Evolutionary conservation across 345 rosid genomes (phyloP), one percentile per base, ranked within the genome.

Genomic region (Psidium friedrichsthalianum): DNA sequence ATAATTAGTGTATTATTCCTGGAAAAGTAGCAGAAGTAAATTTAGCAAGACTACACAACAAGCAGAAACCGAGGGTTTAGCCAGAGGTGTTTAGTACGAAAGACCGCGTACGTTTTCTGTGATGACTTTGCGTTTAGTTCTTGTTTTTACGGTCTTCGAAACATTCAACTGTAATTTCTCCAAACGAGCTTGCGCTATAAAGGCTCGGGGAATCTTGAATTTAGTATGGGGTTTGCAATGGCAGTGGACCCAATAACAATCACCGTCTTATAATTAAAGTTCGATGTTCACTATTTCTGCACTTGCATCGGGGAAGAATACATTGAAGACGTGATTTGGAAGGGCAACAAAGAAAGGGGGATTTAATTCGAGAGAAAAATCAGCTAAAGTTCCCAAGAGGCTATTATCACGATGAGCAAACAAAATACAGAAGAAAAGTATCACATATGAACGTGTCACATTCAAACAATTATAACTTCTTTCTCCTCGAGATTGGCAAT

Each of bases 121-220:
- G 14, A 51, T 11, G 52, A 11, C 4, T 51, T 51, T 11, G 52
- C 1, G 52, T 51, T 51, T 51, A 51, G 14, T 3, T 51, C 40
- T 59, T 59, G 29, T 61, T 36, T 29, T 44, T 6, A 44, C 5
- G 0, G 5, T 61, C 74, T 25, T 56, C 25, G 3, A 56, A 56
- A 7, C 24, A 2, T 56, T 27, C n/a, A 25, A n/a, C 74, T 27
- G 6, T 0, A 59, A 59, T 59, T 27, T 27, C 18, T 27, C 74
- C 1, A 61, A 14, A 27, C 21, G 21, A 27, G 40, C 74, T 61
- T 61, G 7, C 1, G 40, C n/a, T 9, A 29, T 12, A 61, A 36
- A 11, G 0, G 5, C 40, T 3, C 40, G 0, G 4, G 74, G 36
- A n/a, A 0, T 0, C 4, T 61, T 61, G 0, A 0, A 61, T 61